Percentiles rank a stretch among this genome's conserved stretches.
These are phyloP conservation scores for Striga asiatica DNA, from an alignment of 257 asterid genomes.

Conservation along the genomic window DNA sequence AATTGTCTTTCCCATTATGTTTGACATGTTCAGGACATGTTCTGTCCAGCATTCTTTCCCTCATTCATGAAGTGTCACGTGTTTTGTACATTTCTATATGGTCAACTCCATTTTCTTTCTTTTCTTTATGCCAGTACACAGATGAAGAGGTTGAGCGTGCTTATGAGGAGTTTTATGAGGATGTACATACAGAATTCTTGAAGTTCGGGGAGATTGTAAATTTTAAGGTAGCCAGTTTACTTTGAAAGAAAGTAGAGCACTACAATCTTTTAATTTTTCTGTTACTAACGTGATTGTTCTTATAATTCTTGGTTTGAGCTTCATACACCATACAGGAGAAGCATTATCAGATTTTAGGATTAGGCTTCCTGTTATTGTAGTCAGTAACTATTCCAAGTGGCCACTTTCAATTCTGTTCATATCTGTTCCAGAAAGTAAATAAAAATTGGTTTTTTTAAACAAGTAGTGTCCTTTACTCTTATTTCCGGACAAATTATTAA, in stretches of 20 bases:
- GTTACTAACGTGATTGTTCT: not conserved
- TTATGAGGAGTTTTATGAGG: constrained; percentile 94
- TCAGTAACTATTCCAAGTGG: not conserved
- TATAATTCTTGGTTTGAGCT: not conserved
- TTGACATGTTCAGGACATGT: constrained; percentile 2
- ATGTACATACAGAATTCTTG: constrained; percentile 93
- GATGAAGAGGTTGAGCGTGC: constrained; percentile 85
- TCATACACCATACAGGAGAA: constrained; percentile 5
- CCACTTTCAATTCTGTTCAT: not conserved
- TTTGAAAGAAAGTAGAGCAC: constrained; percentile 2
- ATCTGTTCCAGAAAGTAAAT: constrained; percentile 11
- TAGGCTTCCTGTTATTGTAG: not conserved
- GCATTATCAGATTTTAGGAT: not conserved
- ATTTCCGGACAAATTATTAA: constrained; percentile 1
- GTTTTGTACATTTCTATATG: constrained; percentile 16
- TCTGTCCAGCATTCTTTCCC: constrained; percentile 11
- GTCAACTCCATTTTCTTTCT: constrained; percentile 26
- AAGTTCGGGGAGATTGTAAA: constrained; percentile 88
- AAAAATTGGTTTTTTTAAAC: not conserved
- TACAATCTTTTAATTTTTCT: not conserved
- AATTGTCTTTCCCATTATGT: constrained; percentile 1
- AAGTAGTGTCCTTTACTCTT: constrained; percentile 1
- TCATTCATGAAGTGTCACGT: not conserved
- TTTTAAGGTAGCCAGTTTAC: constrained; percentile 60
- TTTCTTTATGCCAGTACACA: constrained; percentile 50